A percentile compares a stretch with the other conserved stretches of the same genome.
Evolutionary conservation across 2,329 filamentous ascomycete genomes (phyloP).

Genomic region (Onygena corvina): DNA sequence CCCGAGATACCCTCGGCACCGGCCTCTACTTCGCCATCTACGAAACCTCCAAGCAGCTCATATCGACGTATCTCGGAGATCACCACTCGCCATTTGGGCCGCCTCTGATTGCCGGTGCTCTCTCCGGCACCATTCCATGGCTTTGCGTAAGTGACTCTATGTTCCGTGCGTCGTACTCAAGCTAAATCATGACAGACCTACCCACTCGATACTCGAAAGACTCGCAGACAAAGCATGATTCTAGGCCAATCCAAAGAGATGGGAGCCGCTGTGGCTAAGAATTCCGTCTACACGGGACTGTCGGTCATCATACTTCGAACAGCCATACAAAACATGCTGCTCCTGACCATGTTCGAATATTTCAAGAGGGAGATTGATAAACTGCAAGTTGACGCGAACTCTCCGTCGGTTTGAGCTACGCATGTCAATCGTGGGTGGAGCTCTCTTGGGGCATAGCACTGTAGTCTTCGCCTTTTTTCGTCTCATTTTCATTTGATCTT

Average conservation of each 20-base stretch:
- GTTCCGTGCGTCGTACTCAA: background rate
- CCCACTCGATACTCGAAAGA: conserved; percentile 38
- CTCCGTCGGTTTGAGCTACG: background rate
- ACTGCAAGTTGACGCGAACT: conserved; percentile 19
- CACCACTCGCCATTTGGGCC: conserved; percentile 34
- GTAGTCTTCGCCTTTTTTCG: conserved; percentile 11
- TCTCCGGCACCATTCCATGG: conserved; percentile 39
- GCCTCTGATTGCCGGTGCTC: conserved; percentile 35
- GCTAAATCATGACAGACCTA: conserved; percentile 30
- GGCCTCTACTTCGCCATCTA: conserved; percentile 39
- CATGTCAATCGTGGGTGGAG: background rate
- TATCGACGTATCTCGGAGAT: conserved; percentile 34
- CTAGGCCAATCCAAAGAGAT: conserved; percentile 33
- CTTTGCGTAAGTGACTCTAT: conserved; percentile 29
- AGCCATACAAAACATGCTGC: conserved; percentile 39
- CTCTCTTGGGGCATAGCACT: too few species aligned
- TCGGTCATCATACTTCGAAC: conserved; percentile 38
- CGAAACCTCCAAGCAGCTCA: conserved; percentile 37
- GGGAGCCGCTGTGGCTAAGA: conserved; percentile 32
- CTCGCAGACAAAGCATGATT: conserved; percentile 37
- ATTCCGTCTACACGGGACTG: conserved; percentile 38
- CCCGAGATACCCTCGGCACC: conserved; percentile 36
- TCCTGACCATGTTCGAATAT: conserved; percentile 37
- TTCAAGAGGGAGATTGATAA: conserved; percentile 35
- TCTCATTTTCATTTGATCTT: too few species aligned